These are phyloP conservation scores for Tarenaya hassleriana DNA, from an alignment of 345 rosid species.

Conservation along the genomic window DNA sequence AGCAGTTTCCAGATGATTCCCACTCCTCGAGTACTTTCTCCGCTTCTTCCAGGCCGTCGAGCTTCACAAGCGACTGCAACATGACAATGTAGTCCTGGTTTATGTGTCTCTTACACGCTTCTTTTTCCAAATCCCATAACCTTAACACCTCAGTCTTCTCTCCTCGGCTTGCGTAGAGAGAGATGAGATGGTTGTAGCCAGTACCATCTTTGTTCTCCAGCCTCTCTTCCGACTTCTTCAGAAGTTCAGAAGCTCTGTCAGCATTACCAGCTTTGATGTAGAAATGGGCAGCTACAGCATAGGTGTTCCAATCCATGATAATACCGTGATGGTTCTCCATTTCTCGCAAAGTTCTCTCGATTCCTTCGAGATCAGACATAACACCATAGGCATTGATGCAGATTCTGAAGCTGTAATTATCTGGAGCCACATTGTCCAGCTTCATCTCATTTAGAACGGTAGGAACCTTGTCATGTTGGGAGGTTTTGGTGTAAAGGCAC, in stretches of 20 bases:
- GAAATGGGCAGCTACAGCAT: conserved; percentile 63
- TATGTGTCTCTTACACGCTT: conserved; percentile 50
- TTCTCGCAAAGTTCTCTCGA: conserved; percentile 50
- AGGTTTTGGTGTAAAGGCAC: conserved; percentile 61
- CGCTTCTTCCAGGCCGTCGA: conserved; percentile 59
- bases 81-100: conserved; percentile 57
- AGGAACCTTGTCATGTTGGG: conserved; percentile 58
- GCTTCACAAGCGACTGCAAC: conserved; percentile 63
- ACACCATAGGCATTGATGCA: conserved; percentile 71
- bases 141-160: conserved; percentile 53
- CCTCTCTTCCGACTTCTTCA: conserved; percentile 55
- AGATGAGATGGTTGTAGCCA: conserved; percentile 61
- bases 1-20: conserved; percentile 58
- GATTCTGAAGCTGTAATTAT: conserved; percentile 72
- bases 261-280: conserved; percentile 49
- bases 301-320: conserved; percentile 78
- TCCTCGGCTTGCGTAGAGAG: conserved; percentile 68
- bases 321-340: conserved; percentile 56
- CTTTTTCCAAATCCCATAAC: conserved; percentile 62
- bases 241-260: conserved; percentile 42
- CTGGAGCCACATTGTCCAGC: conserved; percentile 48
- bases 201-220: conserved; percentile 62
- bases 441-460: conserved; percentile 64
- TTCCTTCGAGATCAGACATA: conserved; percentile 44
- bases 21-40: conserved; percentile 57